Base-by-base conservation (phyloP, 2,329 filamentous ascomycete species). In the Cadophora sp. region DNA sequence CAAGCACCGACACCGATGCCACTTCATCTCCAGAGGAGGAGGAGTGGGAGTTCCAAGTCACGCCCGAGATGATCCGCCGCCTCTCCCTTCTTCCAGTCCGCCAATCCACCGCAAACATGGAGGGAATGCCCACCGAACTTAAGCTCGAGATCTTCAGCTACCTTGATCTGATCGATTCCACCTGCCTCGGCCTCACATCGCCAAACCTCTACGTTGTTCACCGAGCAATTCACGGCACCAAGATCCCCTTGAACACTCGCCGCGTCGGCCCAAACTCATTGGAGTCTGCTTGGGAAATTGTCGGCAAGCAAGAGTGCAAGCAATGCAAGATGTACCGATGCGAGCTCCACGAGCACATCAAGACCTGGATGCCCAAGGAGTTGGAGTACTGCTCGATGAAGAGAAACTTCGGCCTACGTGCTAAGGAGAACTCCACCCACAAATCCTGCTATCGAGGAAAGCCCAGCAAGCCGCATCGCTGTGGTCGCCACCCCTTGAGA, bases 121-220 rank as follows among this genome's bases (percentile, higher is more conserved):
- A 81, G 45, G 82, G 86, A 62, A 81, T 90, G 1, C 87, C 87
- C 16, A 77, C 83, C 0, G 87, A 90, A 77, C 79, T 90, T 13
- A 87, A 89, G 76, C 87, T 84, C 69, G 79, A 82, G 68, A 81
- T 90, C 69, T 87, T 89, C 73, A 86, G 88, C 76, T 84, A 85
- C 70, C 83, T 90, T 66, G 87, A 90, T 77, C 85, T 85, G 59
- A 88, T 90, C 69, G 87, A 90, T 77, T 85, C 86, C 73, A 85
- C 84, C 47, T 89, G 87, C 74, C 79, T 90, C 47, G 87, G 86
- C 16, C 81, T 90, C 62, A 83, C 86, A 45, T 86, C 83, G 79
- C 81, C 81, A 51, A 81, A 84, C 74, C 83, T 88, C 70, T 89
- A 90, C 76, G 78, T 80, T 41, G 85, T 89, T 72, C 86, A 88